Percentiles rank a stretch among this genome's conserved stretches.
Evolutionary conservation across 129 eudicot genomes (phyloP).

Genomic region (Erigeron canadensis): DNA sequence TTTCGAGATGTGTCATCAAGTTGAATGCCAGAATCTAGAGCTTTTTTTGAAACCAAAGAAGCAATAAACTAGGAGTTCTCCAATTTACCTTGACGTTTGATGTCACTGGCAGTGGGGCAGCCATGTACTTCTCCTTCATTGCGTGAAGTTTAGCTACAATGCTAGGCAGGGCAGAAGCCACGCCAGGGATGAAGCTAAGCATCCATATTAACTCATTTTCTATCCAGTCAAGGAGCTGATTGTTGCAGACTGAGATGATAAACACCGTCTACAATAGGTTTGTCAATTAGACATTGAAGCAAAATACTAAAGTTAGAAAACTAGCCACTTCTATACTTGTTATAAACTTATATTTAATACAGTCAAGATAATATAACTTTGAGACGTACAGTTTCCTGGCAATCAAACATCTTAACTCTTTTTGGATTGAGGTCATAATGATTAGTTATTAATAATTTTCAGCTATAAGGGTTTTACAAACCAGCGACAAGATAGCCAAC

Average conservation of each 20-base stretch:
- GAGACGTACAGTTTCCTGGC: background rate
- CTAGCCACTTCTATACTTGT: background rate
- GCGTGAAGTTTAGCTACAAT: constrained; percentile 70
- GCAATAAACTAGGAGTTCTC: background rate
- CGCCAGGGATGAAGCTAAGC: constrained; percentile 77
- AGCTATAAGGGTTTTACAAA: background rate
- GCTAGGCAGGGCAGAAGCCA: constrained; percentile 60
- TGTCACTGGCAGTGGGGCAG: constrained; percentile 53
- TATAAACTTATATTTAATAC: background rate
- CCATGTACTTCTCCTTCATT: constrained; percentile 77
- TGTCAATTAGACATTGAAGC: background rate
- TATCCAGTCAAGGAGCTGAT: constrained; percentile 89
- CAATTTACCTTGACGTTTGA: constrained; percentile 62
- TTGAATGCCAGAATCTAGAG: background rate
- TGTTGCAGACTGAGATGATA: constrained; percentile 88
- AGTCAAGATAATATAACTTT: background rate
- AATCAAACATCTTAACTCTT: background rate
- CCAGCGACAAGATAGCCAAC: background rate
- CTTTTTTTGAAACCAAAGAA: background rate
- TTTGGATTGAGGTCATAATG: background rate
- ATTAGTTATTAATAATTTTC: too few relatives aligned
- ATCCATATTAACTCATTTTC: constrained; percentile 86
- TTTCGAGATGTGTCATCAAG: background rate
- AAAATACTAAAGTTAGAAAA: background rate
- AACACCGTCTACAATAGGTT: constrained; percentile 61